Conservation (phyloP, 805 yeast species). For the Saturnispora sekii region DNA sequence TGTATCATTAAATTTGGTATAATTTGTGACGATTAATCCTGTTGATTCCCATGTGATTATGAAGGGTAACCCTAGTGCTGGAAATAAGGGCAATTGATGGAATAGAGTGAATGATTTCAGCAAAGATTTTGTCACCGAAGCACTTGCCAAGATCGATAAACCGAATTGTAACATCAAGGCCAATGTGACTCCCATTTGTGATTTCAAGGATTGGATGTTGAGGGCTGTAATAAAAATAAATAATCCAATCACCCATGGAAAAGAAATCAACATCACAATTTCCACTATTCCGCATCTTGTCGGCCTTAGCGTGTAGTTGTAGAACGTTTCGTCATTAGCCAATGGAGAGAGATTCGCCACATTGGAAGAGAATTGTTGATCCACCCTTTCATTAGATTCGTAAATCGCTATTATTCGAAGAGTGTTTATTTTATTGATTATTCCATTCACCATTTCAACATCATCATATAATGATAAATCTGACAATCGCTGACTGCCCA, state of each 20-base stretch:
- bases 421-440: slow-evolving; percentile 21
- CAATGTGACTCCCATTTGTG: slow-evolving; percentile 35
- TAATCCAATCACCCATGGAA: slow-evolving; percentile 15
- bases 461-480: slow-evolving; percentile 30
- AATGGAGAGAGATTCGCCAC: background rate
- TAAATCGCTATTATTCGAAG: slow-evolving; percentile 1
- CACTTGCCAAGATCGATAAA: slow-evolving; percentile 33
- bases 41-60: background rate
- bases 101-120: slow-evolving; percentile 24
- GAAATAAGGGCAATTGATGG: slow-evolving; percentile 28
- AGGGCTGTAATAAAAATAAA: slow-evolving; percentile 29
- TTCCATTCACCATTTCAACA: slow-evolving; percentile 33
- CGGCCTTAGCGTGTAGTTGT: background rate
- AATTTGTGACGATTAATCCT: background rate
- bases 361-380: background rate
- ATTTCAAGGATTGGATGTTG: slow-evolving; percentile 34
- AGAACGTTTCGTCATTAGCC: background rate
- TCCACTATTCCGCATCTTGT: slow-evolving; percentile 4
- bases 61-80: slow-evolving; percentile 15
- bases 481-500: slow-evolving; percentile 17
- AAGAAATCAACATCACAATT: background rate
- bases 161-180: slow-evolving; percentile 34
- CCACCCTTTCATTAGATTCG: background rate
- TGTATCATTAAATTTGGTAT: background rate
- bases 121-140: slow-evolving; percentile 31